A percentile compares a stretch with the other conserved stretches of the same genome.
Conservation (phyloP, 371 early-diverging fungal species). For the Mucor mucedo region DNA sequence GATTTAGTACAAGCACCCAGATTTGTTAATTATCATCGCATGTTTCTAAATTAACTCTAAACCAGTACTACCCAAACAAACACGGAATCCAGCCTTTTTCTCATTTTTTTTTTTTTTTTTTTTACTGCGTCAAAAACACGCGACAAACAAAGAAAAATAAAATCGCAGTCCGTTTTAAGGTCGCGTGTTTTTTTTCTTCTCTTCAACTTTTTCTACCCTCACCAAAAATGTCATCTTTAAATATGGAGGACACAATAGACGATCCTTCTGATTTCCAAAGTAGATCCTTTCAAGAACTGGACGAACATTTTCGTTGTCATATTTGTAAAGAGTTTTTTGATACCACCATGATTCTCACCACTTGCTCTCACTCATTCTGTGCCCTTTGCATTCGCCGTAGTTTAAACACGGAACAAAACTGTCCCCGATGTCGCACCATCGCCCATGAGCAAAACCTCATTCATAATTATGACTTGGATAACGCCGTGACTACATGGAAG, state of each 20-base stretch:
- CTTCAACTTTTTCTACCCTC: too few species aligned
- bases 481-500: slow-evolving; percentile 36
- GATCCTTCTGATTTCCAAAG: slow-evolving; percentile 36
- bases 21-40: too few species aligned
- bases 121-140: too few species aligned
- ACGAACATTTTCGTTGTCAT: slow-evolving; percentile 68
- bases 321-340: slow-evolving; percentile 72
- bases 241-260: slow-evolving; percentile 14
- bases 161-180: too few species aligned
- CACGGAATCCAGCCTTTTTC: too few species aligned
- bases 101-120: too few species aligned
- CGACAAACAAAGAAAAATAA: too few species aligned
- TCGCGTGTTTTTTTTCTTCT: too few species aligned
- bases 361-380: slow-evolving; percentile 75
- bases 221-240: too few species aligned
- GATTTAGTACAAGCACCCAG: too few species aligned
- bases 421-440: slow-evolving; percentile 62
- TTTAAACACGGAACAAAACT: slow-evolving; percentile 53
- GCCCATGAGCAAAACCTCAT: slow-evolving; percentile 41
- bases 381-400: slow-evolving; percentile 69
- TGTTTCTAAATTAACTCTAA: too few species aligned
- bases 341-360: slow-evolving; percentile 57
- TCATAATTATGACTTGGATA: slow-evolving; percentile 51
- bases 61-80: too few species aligned
- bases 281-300: slow-evolving; percentile 50